phyloP scores from a whole-genome alignment of 768 basidiomycete genomes.

The Pisolithus orientalis region DNA sequence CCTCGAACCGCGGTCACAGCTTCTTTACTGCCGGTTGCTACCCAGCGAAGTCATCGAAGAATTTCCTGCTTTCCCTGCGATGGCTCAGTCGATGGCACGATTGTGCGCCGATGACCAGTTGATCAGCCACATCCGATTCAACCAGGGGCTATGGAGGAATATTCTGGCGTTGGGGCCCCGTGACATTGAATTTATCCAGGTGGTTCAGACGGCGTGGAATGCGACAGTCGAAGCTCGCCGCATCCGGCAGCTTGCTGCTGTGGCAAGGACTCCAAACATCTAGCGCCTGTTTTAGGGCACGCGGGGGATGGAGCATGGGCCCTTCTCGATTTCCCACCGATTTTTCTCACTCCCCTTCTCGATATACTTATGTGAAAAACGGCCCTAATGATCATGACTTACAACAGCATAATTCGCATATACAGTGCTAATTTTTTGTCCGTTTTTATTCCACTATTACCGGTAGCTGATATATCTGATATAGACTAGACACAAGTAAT shows the following conservation, averaged over 20 bases:
- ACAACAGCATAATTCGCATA: slow-evolving; percentile 7
- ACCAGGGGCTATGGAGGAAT: slow-evolving; percentile 66
- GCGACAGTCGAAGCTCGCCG: slow-evolving; percentile 61
- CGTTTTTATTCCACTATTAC: not conserved
- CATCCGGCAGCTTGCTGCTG: slow-evolving; percentile 17
- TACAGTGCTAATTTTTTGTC: slow-evolving; percentile 18
- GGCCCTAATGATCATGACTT: slow-evolving; percentile 25
- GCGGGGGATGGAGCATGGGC: slow-evolving; percentile 12
- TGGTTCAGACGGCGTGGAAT: slow-evolving; percentile 63
- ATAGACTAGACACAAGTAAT: slow-evolving; percentile 10
- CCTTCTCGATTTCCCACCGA: slow-evolving; percentile 5
- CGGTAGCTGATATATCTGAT: slow-evolving; percentile 12
- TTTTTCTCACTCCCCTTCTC: slow-evolving; percentile 15
- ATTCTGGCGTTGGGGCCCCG: slow-evolving; percentile 47
- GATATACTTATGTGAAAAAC: slow-evolving; percentile 9
- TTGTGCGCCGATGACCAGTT: slow-evolving; percentile 32
- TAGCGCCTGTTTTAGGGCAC: slow-evolving; percentile 5
- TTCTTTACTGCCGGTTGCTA: slow-evolving; percentile 48
- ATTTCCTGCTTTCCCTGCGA: slow-evolving; percentile 54
- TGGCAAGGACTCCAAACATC: slow-evolving; percentile 10
- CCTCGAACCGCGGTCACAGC: slow-evolving; percentile 42
- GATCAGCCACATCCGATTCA: slow-evolving; percentile 29
- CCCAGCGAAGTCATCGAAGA: slow-evolving; percentile 45
- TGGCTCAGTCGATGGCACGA: slow-evolving; percentile 46
- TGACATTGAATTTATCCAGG: slow-evolving; percentile 38